Conservation (phyloP, 495 filamentous ascomycete genomes). For the Talaromyces liani region DNA sequence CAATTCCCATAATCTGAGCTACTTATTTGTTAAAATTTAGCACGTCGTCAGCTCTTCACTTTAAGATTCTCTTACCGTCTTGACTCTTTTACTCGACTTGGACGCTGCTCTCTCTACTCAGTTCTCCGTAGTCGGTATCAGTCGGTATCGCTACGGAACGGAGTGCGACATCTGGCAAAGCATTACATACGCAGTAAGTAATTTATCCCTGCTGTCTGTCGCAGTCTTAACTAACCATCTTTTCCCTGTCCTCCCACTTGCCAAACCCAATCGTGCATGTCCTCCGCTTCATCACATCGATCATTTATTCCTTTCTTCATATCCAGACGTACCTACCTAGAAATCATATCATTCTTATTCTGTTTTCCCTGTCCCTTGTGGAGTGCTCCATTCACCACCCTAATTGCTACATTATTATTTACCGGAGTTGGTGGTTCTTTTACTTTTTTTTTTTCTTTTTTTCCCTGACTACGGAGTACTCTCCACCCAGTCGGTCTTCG, state of each 20-base stretch:
- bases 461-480: not conserved
- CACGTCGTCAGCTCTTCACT: not conserved
- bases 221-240: not conserved
- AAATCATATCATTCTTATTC: not conserved
- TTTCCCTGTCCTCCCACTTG: not conserved
- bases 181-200: not conserved
- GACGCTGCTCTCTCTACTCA: not conserved
- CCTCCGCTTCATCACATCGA: not conserved
- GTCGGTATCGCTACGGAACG: not conserved
- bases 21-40: not conserved
- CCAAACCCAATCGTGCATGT: conserved; percentile 1
- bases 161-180: not conserved
- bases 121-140: not conserved
- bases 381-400: not conserved
- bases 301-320: not conserved
- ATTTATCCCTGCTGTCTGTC: not conserved
- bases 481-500: not conserved
- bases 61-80: no score
- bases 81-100: not conserved
- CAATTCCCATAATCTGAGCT: not conserved
- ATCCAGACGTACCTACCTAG: not conserved
- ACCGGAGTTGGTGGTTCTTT: not conserved
- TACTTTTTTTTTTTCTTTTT: not conserved
- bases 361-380: not conserved
- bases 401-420: not conserved